These are phyloP conservation scores for Alternaria sp. DNA, from an alignment of 2,329 filamentous ascomycete species.

Conservation along the genomic window DNA sequence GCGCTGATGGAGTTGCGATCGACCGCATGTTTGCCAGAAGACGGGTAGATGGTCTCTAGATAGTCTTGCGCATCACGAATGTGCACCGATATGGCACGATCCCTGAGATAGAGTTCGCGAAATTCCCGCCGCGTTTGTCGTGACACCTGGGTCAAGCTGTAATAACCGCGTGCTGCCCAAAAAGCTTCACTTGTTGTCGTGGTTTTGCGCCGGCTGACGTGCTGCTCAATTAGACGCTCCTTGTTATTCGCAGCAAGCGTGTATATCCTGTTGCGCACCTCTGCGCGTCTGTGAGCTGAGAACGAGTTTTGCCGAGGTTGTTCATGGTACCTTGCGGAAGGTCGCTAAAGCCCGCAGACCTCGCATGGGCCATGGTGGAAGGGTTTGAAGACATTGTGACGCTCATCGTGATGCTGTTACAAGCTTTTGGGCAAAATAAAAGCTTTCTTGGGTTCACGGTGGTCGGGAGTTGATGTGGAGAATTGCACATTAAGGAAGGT, in stretches of 20 bases:
- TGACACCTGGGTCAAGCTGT: conserved; percentile 19
- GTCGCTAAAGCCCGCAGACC: conserved; percentile 16
- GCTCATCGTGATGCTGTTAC: conserved; percentile 5
- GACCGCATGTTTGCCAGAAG: conserved; percentile 6
- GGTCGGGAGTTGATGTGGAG: conserved; percentile 2
- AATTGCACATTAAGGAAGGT: conserved; percentile 18
- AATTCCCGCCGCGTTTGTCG: conserved; percentile 22
- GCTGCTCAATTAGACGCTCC: conserved; percentile 19
- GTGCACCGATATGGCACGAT: conserved; percentile 21
- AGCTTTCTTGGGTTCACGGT: conserved; percentile 11
- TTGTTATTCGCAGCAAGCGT: conserved; percentile 13
- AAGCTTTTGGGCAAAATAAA: conserved; percentile 13
- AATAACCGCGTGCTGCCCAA: conserved; percentile 18
- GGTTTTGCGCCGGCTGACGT: conserved; percentile 14
- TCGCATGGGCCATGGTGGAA: conserved; percentile 12
- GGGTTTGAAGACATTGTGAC: conserved; percentile 16
- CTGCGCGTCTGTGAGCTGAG: conserved; percentile 17
- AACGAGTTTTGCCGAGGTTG: conserved; percentile 15
- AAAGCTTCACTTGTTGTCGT: conserved; percentile 14
- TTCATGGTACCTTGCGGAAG: conserved; percentile 17
- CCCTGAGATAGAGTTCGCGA: conserved; percentile 13
- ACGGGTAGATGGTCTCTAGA: conserved; percentile 13
- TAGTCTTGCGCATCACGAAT: conserved; percentile 23
- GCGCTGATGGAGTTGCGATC: conserved; percentile 11
- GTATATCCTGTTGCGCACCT: conserved; percentile 24